phyloP scores from a whole-genome alignment of 139 green algal genomes.

The Ettlia oleoabundans region DNA sequence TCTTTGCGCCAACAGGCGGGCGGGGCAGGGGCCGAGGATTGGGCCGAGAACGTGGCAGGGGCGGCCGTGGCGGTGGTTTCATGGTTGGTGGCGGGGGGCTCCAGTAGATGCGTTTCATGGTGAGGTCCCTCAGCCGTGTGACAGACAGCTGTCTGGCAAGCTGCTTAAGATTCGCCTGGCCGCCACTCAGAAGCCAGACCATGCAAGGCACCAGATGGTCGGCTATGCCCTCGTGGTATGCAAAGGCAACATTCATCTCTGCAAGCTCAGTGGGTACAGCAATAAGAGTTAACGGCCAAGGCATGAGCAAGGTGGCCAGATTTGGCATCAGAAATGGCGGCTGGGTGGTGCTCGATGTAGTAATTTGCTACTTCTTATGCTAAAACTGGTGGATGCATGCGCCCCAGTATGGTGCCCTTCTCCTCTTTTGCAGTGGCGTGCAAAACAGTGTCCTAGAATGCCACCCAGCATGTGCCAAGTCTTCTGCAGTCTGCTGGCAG shows the following conservation, averaged over 20 bases:
- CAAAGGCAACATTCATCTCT: slow-evolving; percentile 34
- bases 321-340: no score
- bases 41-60: neutral
- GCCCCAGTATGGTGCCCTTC: no score
- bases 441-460: no score
- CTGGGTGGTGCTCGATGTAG: no score
- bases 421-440: no score
- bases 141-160: neutral
- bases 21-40: neutral
- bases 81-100: neutral
- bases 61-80: neutral
- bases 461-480: no score
- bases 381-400: neutral
- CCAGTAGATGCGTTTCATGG: slow-evolving; percentile 1
- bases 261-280: neutral
- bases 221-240: slow-evolving; percentile 26
- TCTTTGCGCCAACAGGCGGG: no score
- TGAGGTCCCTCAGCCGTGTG: neutral
- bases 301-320: neutral
- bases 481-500: no score
- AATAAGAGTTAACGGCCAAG: neutral
- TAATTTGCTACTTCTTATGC: no score
- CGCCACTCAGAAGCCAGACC: slow-evolving; percentile 8
- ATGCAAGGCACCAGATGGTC: slow-evolving; percentile 30
- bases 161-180: slow-evolving; percentile 5